Evolutionary conservation across 2,329 filamentous ascomycete genomes (phyloP), one percentile per base, ranked within the genome.

Genomic region (Colletotrichum lentis): DNA sequence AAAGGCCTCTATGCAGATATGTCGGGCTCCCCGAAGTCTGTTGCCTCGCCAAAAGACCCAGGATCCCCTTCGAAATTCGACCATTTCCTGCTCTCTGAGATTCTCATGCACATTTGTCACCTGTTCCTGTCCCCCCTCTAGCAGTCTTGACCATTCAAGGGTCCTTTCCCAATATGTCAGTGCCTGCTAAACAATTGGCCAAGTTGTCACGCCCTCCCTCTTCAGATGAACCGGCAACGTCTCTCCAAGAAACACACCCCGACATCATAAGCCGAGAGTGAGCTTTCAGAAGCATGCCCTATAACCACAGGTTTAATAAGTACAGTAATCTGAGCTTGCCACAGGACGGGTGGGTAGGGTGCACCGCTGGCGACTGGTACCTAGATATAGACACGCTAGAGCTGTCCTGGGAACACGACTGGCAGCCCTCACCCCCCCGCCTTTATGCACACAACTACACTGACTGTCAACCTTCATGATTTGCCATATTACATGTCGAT

Each of bases 11-110:
- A 56, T 56, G 55, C 62, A 55, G 39, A 41, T 39, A 60, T 55
- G 43, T 68, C 65, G 65, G 65, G 62, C 62, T 49, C 44, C 50
- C 66, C 66, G 66, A 68, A 55, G 35, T 56, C 62, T 39, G 50
- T 44, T 47, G 35, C 44, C 24, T 35, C 24, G 50, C 49, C 47
- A 55, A 47, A 49, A 18, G n/a, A 41, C 14, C 31, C 53, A 43
- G 20, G n/a, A 35, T 5, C 31, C 46, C 35, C n/a, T 52, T 54
- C 50, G 37, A 27, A n/a, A 18, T 54, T 10, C 16, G 14, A 8
- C 31, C 35, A 27, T 50, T 31, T 24, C 18, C 53, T 31, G 18
- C 20, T 41, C 47, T 41, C 27, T 18, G 31, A 49, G 16, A 24
- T 11, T 14, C 27, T 8, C 57, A 39, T 58, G 54, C 60, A 67